Conservation (phyloP, 2,329 filamentous ascomycete species). For the Aspergillus arachidicola region DNA sequence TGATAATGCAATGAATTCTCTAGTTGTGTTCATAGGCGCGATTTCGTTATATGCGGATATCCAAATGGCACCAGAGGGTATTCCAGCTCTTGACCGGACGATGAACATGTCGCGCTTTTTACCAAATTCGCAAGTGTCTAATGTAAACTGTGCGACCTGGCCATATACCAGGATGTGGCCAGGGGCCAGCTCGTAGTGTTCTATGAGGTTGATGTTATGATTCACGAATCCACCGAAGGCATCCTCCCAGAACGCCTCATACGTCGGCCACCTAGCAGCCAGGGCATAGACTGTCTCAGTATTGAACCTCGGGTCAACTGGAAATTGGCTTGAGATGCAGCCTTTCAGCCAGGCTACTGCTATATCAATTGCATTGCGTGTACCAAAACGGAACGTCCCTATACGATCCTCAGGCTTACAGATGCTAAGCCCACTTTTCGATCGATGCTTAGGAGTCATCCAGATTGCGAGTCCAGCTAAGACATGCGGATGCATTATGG, state of each 20-base stretch:
- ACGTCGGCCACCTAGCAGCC: neutral
- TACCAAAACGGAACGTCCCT: too few relatives aligned
- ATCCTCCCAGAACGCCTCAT: neutral
- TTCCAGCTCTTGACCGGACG: neutral
- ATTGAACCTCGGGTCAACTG: neutral
- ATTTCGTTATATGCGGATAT: neutral
- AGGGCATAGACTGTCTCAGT: neutral
- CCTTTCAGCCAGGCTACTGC: neutral
- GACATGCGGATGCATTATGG: neutral
- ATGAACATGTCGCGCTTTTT: neutral
- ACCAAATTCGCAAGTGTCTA: neutral
- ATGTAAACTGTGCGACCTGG: neutral
- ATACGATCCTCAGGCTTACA: neutral
- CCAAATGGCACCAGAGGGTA: neutral
- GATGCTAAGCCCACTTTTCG: neutral
- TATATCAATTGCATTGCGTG: neutral
- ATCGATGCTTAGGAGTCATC: neutral
- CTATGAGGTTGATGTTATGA: neutral
- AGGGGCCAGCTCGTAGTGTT: neutral
- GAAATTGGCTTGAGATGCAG: neutral
- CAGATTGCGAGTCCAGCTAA: neutral
- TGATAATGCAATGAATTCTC: neutral
- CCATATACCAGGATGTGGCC: neutral
- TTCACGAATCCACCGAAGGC: neutral
- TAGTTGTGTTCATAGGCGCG: neutral